Evolutionary conservation across 192 early-diverging fungal species (phyloP).

Genomic region (Rhizophagus sp.): DNA sequence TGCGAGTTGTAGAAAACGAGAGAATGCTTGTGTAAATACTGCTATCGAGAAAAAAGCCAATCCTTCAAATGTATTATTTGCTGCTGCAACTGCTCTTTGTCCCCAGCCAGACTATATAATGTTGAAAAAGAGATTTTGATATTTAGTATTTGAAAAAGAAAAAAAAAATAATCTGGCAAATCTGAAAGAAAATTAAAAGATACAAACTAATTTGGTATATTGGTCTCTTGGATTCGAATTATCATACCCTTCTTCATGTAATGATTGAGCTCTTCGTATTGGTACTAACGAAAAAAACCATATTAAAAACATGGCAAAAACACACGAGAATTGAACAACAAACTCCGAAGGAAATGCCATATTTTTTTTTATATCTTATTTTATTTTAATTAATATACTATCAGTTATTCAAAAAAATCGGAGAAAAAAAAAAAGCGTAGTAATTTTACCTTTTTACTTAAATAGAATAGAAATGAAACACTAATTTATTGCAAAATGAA

Average conservation of each 20-base stretch:
- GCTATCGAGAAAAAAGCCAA: conserved; percentile 4
- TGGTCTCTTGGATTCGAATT: conserved; percentile 13
- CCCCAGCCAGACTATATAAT: conserved; percentile 1
- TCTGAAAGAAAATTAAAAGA: background rate
- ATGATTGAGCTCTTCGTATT: conserved; percentile 8
- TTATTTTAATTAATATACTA: too few species aligned
- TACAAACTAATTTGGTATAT: conserved; percentile 3
- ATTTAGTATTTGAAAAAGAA: background rate
- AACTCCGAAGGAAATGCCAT: background rate
- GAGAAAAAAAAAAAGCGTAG: too few species aligned
- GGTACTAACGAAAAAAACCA: conserved; percentile 7
- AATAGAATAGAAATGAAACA: too few species aligned
- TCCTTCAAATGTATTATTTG: conserved; percentile 18
- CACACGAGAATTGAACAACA: background rate
- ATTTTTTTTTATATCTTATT: background rate
- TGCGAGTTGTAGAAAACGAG: background rate
- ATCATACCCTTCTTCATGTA: background rate
- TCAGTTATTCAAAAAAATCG: too few species aligned
- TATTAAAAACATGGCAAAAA: conserved; percentile 2
- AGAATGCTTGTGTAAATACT: conserved; percentile 12
- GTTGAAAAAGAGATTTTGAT: background rate
- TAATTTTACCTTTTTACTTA: too few species aligned
- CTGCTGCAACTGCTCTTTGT: background rate
- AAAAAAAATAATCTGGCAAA: background rate
- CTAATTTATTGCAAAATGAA: too few species aligned